These are phyloP conservation scores for Colletotrichum orbiculare DNA, from an alignment of 2,329 filamentous ascomycete species.

Conservation along the genomic window DNA sequence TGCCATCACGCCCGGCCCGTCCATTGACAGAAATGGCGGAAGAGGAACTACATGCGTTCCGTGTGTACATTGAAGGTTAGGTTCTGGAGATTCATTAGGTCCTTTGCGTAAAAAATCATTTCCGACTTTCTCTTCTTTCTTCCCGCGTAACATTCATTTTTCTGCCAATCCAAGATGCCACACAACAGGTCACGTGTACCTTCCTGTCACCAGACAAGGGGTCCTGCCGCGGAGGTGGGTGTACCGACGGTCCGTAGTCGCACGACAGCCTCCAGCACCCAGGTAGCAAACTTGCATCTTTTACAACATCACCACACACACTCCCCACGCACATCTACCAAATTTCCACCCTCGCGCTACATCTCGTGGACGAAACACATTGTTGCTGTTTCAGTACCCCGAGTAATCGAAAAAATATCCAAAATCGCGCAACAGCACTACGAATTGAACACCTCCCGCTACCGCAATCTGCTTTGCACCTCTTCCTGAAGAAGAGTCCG, in stretches of 20 bases:
- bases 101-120: neutral
- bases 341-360: slow-evolving; percentile 28
- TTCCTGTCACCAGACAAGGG: slow-evolving; percentile 20
- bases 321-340: slow-evolving; percentile 14
- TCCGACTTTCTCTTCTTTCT: neutral
- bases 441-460: neutral
- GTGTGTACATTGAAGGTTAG: too few species aligned
- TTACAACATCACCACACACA: slow-evolving; percentile 21
- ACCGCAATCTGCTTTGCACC: neutral
- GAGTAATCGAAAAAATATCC: slow-evolving; percentile 17
- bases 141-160: too few species aligned
- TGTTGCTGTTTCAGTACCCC: slow-evolving; percentile 32
- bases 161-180: neutral
- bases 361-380: slow-evolving; percentile 36
- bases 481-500: slow-evolving; percentile 16
- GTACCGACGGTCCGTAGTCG: neutral
- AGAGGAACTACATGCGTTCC: too few species aligned
- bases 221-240: slow-evolving; percentile 25
- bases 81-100: too few species aligned
- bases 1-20: too few species aligned
- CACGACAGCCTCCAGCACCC: slow-evolving; percentile 8
- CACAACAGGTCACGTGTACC: slow-evolving; percentile 27
- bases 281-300: slow-evolving; percentile 34
- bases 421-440: slow-evolving; percentile 16
- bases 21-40: too few species aligned